A percentile compares a stretch with the other conserved stretches of the same genome.
Conservation (phyloP, 75 land plant species). For the Larix kaempferi region DNA sequence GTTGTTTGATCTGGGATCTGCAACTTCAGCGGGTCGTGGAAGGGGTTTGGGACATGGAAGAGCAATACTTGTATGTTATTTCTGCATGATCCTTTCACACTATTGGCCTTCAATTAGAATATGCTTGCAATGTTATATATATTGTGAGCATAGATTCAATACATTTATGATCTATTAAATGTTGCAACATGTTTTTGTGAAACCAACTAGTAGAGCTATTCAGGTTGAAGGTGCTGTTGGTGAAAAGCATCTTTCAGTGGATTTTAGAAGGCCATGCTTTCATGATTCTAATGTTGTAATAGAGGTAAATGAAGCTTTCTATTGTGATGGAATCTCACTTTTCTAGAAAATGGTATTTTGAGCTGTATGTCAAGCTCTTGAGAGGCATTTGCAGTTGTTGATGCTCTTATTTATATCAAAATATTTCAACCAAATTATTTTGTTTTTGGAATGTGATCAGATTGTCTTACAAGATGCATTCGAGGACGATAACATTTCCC, state of each 20-base stretch:
- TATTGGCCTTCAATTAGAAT: background rate
- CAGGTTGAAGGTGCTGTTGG: conserved; percentile 84
- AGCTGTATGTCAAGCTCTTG: background rate
- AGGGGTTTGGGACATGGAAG: conserved; percentile 41
- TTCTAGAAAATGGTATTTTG: background rate
- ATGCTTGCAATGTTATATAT: background rate
- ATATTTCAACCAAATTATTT: background rate
- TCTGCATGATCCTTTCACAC: background rate
- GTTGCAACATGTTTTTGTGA: conserved; percentile 8
- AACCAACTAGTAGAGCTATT: conserved; percentile 96
- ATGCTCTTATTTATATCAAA: background rate
- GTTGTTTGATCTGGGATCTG: conserved; percentile 43
- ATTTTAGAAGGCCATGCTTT: conserved; percentile 59
- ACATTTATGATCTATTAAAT: background rate
- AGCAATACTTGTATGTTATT: conserved; percentile 46
- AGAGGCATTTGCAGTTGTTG: background rate
- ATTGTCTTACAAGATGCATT: conserved; percentile 64
- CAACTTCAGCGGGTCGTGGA: conserved; percentile 36
- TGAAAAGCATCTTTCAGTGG: conserved; percentile 81
- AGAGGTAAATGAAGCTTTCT: conserved; percentile 32
- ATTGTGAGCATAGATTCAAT: background rate
- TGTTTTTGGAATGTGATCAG: conserved; percentile 23
- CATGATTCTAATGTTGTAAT: conserved; percentile 93
- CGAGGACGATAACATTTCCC: conserved; percentile 36
- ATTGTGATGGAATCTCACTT: background rate